Conservation (phyloP, 2,329 filamentous ascomycete species). For the Aspergillus latus region DNA sequence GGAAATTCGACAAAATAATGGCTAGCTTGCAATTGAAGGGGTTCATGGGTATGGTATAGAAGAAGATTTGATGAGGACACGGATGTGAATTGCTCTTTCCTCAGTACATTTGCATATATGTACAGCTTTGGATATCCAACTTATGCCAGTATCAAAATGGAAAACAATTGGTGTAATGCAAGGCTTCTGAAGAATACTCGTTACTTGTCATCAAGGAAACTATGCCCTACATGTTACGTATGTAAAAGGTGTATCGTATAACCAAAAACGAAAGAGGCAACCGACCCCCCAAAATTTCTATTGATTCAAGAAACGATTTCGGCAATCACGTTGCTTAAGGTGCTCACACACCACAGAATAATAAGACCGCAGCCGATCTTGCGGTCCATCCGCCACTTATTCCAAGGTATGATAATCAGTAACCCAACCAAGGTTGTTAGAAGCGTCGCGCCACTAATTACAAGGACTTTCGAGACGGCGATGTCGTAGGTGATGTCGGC, state of each 20-base stretch:
- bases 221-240: background rate
- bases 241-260: background rate
- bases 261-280: background rate
- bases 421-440: slow-evolving; percentile 76
- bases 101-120: too few relatives aligned
- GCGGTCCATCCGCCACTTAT: slow-evolving; percentile 80
- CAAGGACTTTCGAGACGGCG: slow-evolving; percentile 76
- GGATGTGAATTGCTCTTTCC: too few relatives aligned
- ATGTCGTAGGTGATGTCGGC: slow-evolving; percentile 68
- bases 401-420: slow-evolving; percentile 77
- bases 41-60: too few relatives aligned
- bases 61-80: too few relatives aligned
- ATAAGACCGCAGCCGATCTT: slow-evolving; percentile 81
- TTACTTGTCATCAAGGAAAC: background rate
- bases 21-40: too few relatives aligned
- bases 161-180: background rate
- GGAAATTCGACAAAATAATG: too few relatives aligned
- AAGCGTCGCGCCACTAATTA: slow-evolving; percentile 80
- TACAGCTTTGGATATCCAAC: background rate
- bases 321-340: slow-evolving; percentile 74
- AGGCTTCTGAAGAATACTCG: background rate
- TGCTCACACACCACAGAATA: slow-evolving; percentile 76
- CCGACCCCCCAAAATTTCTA: background rate
- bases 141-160: background rate
- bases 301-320: slow-evolving; percentile 56